Evolutionary conservation across 371 early-diverging fungal genomes (phyloP), one percentile per base, ranked within the genome.

Genomic region (Syncephalastrum racemosum): DNA sequence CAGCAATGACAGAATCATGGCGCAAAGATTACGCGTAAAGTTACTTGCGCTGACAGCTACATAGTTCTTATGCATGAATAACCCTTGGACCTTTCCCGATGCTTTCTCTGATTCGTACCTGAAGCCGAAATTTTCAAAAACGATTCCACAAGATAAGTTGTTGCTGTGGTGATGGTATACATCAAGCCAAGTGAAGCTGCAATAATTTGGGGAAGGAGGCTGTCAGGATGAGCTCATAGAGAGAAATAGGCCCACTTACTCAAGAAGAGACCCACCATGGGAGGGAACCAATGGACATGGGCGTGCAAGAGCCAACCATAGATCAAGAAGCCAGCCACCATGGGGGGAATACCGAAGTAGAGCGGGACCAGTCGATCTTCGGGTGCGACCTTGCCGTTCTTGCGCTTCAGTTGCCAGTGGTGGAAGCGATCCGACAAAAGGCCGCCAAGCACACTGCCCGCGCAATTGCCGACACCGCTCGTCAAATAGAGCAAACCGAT

Each of bases 401-500:
- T 51, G 39, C 45, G 50, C 1, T 59, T 25, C 7, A 63, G 22
- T 6, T 50, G 57, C 42, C 60, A 60, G 14, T 27, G 19, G 25
- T 59, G 66, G 18, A 50, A 14, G 5, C 43, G 54, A 44, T 73
- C 69, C 1, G 65, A 60, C 1, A 58, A 40, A 4, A 64, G 25
- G 6, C 83, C 83, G 12, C 76, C 75, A 10, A 64, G 18, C 4
- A 69, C 46, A 0, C 74, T 70, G 0, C 83, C 83, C 4, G 60
- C 1, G 3, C 67, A 54, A 44, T 77, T 77, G 4, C 84, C 84
- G 1, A 77, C 55, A 24, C 79, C 84, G 12, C 64, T 59, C 2
- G 78, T 59, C 16, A 83, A 40, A 57, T 62, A 83, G 45, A 73
- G 73, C 13, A 80, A 56, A 10, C 82, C 81, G 20, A 73, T 67